Evolutionary conservation across 202 grass and related monocot species (phyloP).

Genomic region (Panicum hallii): DNA sequence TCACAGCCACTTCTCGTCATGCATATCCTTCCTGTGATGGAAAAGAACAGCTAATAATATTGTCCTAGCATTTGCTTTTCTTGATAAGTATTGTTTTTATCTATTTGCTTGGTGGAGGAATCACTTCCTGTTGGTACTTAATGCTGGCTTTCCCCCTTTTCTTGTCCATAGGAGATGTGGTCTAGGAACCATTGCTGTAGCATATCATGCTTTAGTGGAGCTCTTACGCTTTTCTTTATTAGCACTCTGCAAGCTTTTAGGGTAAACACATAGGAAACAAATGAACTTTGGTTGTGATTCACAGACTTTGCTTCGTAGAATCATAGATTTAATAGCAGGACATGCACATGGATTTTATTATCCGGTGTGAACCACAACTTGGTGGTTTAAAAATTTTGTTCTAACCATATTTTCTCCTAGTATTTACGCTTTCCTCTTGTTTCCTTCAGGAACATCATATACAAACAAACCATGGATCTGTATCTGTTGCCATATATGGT

Average conservation of each 20-base stretch:
- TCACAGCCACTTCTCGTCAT: slow-evolving; percentile 17
- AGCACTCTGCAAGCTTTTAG: slow-evolving; percentile 31
- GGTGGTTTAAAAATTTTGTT: slow-evolving; percentile 21
- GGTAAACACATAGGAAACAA: slow-evolving; percentile 3
- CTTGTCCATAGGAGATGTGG: slow-evolving; percentile 5
- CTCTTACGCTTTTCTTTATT: slow-evolving; percentile 13
- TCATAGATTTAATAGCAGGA: slow-evolving; percentile 10
- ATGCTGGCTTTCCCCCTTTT: slow-evolving; percentile 14
- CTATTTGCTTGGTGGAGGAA: slow-evolving; percentile 45
- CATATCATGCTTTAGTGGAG: slow-evolving; percentile 14
- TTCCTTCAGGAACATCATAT: slow-evolving; percentile 93
- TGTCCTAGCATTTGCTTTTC: slow-evolving; percentile 34
- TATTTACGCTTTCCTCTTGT: slow-evolving; percentile 27
- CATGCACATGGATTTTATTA: background rate
- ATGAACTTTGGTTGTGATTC: slow-evolving; percentile 21
- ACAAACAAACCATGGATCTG: slow-evolving; percentile 82
- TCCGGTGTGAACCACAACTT: slow-evolving; percentile 9
- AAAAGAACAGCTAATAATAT: slow-evolving; percentile 37
- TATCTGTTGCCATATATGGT: slow-evolving; percentile 93
- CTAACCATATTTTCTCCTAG: slow-evolving; percentile 12
- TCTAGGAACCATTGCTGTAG: slow-evolving; percentile 41
- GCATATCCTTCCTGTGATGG: slow-evolving; percentile 20
- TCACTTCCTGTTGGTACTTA: slow-evolving; percentile 36
- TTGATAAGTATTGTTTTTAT: slow-evolving; percentile 32
- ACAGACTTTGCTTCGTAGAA: slow-evolving; percentile 39